Conservation (phyloP, 441 rosid genomes). For the Pelargonium cotyledonis region DNA sequence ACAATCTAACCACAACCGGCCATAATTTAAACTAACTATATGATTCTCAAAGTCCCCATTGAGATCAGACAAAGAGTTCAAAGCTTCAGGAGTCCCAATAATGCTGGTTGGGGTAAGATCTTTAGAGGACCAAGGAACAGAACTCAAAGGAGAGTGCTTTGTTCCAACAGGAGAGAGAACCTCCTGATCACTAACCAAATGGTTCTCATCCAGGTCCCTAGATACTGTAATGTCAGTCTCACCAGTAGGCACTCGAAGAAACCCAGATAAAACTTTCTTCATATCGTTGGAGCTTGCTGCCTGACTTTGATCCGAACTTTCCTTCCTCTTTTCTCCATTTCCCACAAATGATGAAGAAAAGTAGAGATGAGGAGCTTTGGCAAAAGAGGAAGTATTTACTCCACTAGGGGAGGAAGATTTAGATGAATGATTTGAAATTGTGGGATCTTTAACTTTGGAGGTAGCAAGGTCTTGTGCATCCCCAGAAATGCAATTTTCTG, state of each 20-base stretch:
- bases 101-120: conserved; percentile 27
- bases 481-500: conserved; percentile 43
- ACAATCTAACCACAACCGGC: conserved; percentile 37
- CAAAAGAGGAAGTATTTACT: neutral
- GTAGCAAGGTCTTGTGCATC: conserved; percentile 62
- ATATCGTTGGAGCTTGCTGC: neutral
- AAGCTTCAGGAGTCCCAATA: conserved; percentile 13
- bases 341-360: conserved; percentile 21
- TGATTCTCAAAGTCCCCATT: conserved; percentile 29
- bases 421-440: conserved; percentile 26
- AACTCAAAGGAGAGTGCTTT: neutral
- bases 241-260: conserved; percentile 17
- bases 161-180: conserved; percentile 25
- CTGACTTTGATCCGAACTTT: conserved; percentile 29
- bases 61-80: conserved; percentile 19
- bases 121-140: conserved; percentile 30
- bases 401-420: conserved; percentile 25
- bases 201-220: conserved; percentile 28
- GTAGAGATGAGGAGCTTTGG: conserved; percentile 34
- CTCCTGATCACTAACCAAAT: conserved; percentile 23
- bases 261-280: conserved; percentile 19
- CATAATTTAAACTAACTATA: conserved; percentile 34
- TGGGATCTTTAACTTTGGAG: conserved; percentile 36
- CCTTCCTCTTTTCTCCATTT: conserved; percentile 43
- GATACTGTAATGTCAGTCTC: conserved; percentile 19